Evolutionary conservation across 768 basidiomycete genomes (phyloP).

Genomic region (Atractiella rhizophila): DNA sequence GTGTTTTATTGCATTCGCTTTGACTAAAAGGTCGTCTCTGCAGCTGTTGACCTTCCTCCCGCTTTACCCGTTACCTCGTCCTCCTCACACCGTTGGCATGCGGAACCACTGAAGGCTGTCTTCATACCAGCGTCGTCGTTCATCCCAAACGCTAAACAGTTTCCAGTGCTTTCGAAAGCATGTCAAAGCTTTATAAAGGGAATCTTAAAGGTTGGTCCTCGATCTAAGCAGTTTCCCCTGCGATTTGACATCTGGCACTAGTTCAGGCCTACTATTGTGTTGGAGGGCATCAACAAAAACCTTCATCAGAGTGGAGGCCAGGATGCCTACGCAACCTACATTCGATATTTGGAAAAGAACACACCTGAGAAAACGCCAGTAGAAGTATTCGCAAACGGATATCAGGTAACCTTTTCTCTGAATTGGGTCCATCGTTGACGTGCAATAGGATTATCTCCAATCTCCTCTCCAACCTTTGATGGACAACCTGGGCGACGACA

Average conservation of each 20-base stretch:
- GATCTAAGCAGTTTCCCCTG: too few relatives aligned
- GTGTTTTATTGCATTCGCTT: too few relatives aligned
- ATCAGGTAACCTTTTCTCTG: too few relatives aligned
- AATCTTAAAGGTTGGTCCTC: slow-evolving; percentile 47
- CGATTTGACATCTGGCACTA: slow-evolving; percentile 18
- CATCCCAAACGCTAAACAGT: slow-evolving; percentile 85
- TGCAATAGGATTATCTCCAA: slow-evolving; percentile 23
- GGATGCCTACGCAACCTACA: slow-evolving; percentile 67
- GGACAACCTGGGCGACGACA: slow-evolving; percentile 86
- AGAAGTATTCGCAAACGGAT: slow-evolving; percentile 71
- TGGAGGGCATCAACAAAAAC: slow-evolving; percentile 39
- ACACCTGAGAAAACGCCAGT: slow-evolving; percentile 44
- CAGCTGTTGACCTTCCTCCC: slow-evolving; percentile 80
- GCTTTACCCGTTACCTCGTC: slow-evolving; percentile 58
- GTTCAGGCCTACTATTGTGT: slow-evolving; percentile 63
- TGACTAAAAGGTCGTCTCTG: not conserved
- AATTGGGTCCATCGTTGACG: slow-evolving; percentile 79
- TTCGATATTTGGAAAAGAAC: slow-evolving; percentile 53
- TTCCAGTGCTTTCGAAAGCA: slow-evolving; percentile 81
- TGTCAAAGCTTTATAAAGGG: slow-evolving; percentile 75
- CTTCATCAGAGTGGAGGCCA: slow-evolving; percentile 61
- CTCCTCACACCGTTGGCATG: slow-evolving; percentile 65
- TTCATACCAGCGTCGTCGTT: slow-evolving; percentile 74
- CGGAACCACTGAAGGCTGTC: slow-evolving; percentile 72
- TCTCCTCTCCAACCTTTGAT: slow-evolving; percentile 46